Conservation (phyloP, 2,329 filamentous ascomycete genomes). For the Tothia fuscella region DNA sequence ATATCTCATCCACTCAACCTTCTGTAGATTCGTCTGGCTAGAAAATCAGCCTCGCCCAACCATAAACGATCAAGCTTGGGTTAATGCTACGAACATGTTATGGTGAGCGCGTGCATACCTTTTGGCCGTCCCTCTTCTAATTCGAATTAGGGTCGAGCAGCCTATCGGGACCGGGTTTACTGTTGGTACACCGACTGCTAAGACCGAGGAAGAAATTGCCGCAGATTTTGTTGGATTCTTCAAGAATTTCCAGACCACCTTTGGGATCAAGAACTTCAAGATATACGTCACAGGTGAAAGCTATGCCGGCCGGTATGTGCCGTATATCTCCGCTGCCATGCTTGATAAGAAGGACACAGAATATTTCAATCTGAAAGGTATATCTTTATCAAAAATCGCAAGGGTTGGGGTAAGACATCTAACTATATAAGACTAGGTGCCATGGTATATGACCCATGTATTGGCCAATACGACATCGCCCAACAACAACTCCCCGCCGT, state of each 20-base stretch:
- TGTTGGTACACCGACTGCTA: slow-evolving; percentile 10
- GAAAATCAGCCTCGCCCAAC: too few species aligned
- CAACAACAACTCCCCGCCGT: slow-evolving; percentile 22
- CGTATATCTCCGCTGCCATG: slow-evolving; percentile 12
- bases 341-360: slow-evolving; percentile 11
- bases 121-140: too few species aligned
- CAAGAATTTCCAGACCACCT: slow-evolving; percentile 14
- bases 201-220: slow-evolving; percentile 13
- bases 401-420: slow-evolving; percentile 30
- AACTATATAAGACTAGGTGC: slow-evolving; percentile 17
- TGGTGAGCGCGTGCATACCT: slow-evolving; percentile 9
- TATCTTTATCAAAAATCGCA: slow-evolving; percentile 39
- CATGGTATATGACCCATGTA: slow-evolving; percentile 12
- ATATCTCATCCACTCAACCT: too few species aligned
- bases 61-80: too few species aligned
- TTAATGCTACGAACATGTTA: slow-evolving; percentile 13
- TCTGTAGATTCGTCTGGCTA: too few species aligned
- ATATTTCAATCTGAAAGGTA: slow-evolving; percentile 17
- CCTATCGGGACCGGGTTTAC: slow-evolving; percentile 15
- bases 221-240: slow-evolving; percentile 14
- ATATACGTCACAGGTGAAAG: slow-evolving; percentile 15
- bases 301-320: slow-evolving; percentile 14
- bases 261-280: slow-evolving; percentile 13
- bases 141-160: slow-evolving; percentile 13
- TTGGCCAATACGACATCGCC: slow-evolving; percentile 10